Conservation (phyloP, 176 grass and related monocot species). For the Musa itinerans region DNA sequence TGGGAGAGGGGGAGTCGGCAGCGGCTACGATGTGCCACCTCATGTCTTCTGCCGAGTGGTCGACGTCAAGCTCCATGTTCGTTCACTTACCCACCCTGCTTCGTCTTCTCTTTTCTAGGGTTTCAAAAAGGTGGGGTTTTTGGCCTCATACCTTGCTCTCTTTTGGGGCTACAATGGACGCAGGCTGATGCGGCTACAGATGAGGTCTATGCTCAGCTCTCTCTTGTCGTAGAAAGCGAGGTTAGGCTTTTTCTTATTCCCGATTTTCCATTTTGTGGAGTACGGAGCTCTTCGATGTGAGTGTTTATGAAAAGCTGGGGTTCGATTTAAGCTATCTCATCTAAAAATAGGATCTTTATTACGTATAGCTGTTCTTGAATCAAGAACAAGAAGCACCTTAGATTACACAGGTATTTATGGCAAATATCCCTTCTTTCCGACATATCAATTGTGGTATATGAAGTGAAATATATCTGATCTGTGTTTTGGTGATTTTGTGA, state of each 20-base stretch:
- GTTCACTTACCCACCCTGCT: conserved; percentile 4
- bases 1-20: not conserved
- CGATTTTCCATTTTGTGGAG: not conserved
- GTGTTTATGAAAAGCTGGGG: not conserved
- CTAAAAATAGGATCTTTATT: not conserved
- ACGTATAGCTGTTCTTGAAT: not conserved
- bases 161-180: conserved; percentile 20
- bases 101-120: not conserved
- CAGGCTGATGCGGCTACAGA: conserved; percentile 91
- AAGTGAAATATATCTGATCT: not conserved
- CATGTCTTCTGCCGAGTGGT: conserved; percentile 85
- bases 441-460: not conserved
- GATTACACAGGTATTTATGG: too few species aligned
- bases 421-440: not conserved
- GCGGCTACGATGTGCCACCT: conserved; percentile 38
- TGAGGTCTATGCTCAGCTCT: conserved; percentile 82
- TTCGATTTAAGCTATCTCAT: not conserved
- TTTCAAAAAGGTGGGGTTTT: not conserved
- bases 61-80: conserved; percentile 81
- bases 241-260: conserved; percentile 25
- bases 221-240: conserved; percentile 62
- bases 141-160: conserved; percentile 9
- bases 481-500: not conserved
- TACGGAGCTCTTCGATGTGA: not conserved
- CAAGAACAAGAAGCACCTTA: too few species aligned